phyloP scores from a whole-genome alignment of 345 rosid genomes.

The Carallia brachiata region DNA sequence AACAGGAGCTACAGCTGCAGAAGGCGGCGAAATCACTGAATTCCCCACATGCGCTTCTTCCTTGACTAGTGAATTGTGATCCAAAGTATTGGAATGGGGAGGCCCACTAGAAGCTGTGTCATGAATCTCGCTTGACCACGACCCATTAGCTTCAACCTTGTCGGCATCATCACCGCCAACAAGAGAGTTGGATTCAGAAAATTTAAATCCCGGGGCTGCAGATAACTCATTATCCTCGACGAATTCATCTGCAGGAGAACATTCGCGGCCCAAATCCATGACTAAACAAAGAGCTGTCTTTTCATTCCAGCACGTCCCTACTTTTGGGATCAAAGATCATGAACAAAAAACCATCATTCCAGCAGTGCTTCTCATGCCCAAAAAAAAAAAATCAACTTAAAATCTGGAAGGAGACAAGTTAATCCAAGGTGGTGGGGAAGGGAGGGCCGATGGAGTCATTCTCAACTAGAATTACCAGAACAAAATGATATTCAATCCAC shows the following conservation, averaged over 20 bases:
- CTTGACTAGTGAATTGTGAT: slow-evolving; percentile 16
- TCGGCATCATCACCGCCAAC: background rate
- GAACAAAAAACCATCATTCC: slow-evolving; percentile 54
- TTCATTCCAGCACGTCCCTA: slow-evolving; percentile 3
- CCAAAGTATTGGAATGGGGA: slow-evolving; percentile 8
- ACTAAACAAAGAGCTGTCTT: background rate
- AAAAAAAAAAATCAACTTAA: slow-evolving; percentile 23
- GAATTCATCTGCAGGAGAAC: slow-evolving; percentile 39
- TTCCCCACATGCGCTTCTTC: slow-evolving; percentile 18
- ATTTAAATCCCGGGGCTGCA: background rate
- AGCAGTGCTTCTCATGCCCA: slow-evolving; percentile 31
- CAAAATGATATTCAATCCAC: too few relatives aligned
- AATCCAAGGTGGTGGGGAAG: background rate
- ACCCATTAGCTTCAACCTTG: slow-evolving; percentile 36
- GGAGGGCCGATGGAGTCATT: background rate
- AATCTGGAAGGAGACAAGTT: slow-evolving; percentile 24
- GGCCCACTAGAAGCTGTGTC: slow-evolving; percentile 18
- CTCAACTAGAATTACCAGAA: background rate
- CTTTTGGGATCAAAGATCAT: slow-evolving; percentile 50
- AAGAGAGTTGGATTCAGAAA: background rate
- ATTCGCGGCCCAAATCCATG: slow-evolving; percentile 49
- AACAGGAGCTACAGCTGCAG: slow-evolving; percentile 21
- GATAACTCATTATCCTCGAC: slow-evolving; percentile 49
- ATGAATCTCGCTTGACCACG: slow-evolving; percentile 27
- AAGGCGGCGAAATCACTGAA: slow-evolving; percentile 19